Evolutionary conservation across 805 yeast species (phyloP).

Genomic region (Yarrowia sp.): DNA sequence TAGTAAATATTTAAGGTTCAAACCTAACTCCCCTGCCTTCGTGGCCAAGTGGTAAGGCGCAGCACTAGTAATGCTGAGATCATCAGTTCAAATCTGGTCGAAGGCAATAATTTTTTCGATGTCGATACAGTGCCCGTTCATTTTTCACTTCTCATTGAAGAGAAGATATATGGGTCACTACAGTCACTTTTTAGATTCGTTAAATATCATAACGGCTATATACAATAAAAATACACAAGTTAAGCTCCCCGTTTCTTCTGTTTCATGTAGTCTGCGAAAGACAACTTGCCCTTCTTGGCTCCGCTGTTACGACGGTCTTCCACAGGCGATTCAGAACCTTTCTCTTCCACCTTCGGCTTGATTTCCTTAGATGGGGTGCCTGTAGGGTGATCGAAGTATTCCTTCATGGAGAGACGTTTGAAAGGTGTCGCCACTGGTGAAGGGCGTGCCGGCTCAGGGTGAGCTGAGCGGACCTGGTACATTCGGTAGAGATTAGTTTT

Average conservation of each 20-base stretch:
- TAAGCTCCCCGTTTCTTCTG: constrained; percentile 9
- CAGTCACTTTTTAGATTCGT: background rate
- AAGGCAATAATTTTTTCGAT: background rate
- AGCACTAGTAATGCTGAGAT: constrained; percentile 24
- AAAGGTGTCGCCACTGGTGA: background rate
- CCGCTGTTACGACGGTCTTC: constrained; percentile 5
- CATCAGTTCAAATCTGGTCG: constrained; percentile 25
- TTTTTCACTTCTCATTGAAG: no score
- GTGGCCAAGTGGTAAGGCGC: constrained; percentile 26
- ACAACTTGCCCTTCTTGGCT: constrained; percentile 18
- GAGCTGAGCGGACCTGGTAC: background rate
- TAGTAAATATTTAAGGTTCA: background rate
- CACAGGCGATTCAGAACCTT: background rate
- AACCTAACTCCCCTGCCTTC: background rate
- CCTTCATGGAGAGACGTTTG: constrained; percentile 10
- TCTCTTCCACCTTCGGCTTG: constrained; percentile 5
- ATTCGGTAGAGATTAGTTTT: background rate
- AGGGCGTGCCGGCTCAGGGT: background rate
- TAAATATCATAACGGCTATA: background rate
- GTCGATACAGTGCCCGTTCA: no score
- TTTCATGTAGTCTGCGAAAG: constrained; percentile 22
- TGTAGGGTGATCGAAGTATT: background rate
- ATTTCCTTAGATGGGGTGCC: constrained; percentile 5
- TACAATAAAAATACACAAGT: background rate
- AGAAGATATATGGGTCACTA: no score